phyloP scores from a whole-genome alignment of 2,329 filamentous ascomycete species.

The Lecanicillium sp. region DNA sequence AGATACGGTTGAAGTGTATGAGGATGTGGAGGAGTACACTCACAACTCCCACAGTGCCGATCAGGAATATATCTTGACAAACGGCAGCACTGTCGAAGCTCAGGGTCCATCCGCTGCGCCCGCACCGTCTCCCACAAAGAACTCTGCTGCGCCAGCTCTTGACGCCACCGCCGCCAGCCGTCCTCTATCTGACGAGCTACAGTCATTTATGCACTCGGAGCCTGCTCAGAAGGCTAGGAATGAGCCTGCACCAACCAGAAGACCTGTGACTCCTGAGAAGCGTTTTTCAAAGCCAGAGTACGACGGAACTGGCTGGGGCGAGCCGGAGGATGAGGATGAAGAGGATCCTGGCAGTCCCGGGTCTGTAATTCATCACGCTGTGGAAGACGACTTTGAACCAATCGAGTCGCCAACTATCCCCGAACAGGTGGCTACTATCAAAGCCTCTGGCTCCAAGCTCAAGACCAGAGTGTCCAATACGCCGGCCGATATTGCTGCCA shows the following conservation, averaged over 20 bases:
- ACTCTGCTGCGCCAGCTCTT: no score
- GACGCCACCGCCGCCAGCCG: no score
- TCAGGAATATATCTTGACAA: no score
- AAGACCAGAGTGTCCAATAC: constrained; percentile 87
- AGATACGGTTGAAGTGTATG: constrained; percentile 60
- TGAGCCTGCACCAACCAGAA: constrained; percentile 17
- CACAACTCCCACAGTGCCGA: no score
- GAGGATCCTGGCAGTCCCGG: constrained; percentile 68
- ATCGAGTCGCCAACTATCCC: constrained; percentile 60
- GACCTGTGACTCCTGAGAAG: constrained; percentile 42
- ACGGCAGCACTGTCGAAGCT: no score
- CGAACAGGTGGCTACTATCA: constrained; percentile 80
- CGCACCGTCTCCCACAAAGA: no score
- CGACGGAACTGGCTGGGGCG: constrained; percentile 54
- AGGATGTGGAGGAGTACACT: constrained; percentile 28
- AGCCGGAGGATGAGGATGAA: constrained; percentile 39
- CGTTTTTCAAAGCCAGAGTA: constrained; percentile 53
- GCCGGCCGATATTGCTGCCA: constrained; percentile 72
- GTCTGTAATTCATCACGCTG: constrained; percentile 78
- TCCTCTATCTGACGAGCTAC: no score
- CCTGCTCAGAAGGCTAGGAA: constrained; percentile 5
- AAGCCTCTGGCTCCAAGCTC: constrained; percentile 75
- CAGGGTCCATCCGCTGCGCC: no score
- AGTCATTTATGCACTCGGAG: no score
- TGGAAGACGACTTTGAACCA: constrained; percentile 33